Evolutionary conservation across 2,329 filamentous ascomycete genomes (phyloP), one percentile per base, ranked within the genome.

Genomic region (Lachnellula occidentalis): DNA sequence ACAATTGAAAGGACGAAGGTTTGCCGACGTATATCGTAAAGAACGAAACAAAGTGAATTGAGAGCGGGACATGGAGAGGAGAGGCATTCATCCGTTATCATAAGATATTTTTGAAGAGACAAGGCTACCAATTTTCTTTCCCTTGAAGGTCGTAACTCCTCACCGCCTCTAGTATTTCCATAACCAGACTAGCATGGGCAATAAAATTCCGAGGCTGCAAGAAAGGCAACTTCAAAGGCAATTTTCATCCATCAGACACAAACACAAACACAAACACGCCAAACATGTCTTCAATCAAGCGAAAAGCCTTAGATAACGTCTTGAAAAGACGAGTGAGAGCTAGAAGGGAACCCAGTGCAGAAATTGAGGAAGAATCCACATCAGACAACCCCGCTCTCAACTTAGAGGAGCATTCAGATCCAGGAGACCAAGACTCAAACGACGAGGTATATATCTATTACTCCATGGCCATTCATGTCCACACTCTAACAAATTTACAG

Each of bases 321-420:
- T 50, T 69, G 14, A 61, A 68, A 43, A 63, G 67, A 45, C 58
- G 69, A 22, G 66, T 70, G 6, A 61, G 64, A 48, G 63, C 65
- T 37, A 61, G 66, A 45, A 58, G 64, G 12, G 67, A 67, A 43
- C 22, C 53, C 7, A 66, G 61, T 41, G 64, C 61, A 53, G 66
- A 68, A 41, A 21, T 64, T 19, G 67, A 71, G 24, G 68, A 60
- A 51, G 50, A 52, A n/a, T 22, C 36, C 46, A 39, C 21, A 15
- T 46, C 34, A 14, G 45, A 50, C 11, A 15, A 37, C 22, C 66
- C 70, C 14, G 65, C 39, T 19, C 15, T 19, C 9, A n/a, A 42
- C 39, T 19, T n/a, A 42, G 17, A 42, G 19, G 15, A 19, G 4
- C 39, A 69, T 19, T 65, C 70, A 69, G 61, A 64, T 69, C 45